Conservation (phyloP, 495 filamentous ascomycete species). For the Xylaria acuta region DNA sequence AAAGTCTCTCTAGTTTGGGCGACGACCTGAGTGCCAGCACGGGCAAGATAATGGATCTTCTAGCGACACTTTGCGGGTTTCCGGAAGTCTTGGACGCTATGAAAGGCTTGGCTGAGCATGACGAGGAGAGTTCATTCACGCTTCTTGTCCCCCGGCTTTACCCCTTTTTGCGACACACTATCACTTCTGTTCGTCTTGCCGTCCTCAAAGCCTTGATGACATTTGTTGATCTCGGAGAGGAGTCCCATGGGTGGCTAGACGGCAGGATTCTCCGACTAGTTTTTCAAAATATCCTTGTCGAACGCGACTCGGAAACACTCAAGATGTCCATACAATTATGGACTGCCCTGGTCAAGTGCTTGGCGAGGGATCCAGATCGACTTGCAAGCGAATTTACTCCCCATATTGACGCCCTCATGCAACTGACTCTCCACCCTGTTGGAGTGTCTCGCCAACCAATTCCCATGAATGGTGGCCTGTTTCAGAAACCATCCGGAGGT, state of each 20-base stretch:
- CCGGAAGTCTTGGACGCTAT: conserved; percentile 91
- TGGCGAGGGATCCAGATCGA: conserved; percentile 61
- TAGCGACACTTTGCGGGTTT: conserved; percentile 95
- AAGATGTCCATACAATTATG: conserved; percentile 85
- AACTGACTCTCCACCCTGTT: conserved; percentile 84
- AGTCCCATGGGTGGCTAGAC: conserved; percentile 89
- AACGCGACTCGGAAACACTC: conserved; percentile 78
- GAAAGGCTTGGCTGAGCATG: conserved; percentile 83
- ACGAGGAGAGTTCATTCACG: conserved; percentile 86
- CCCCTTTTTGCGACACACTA: conserved; percentile 95
- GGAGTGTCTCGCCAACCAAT: conserved; percentile 88
- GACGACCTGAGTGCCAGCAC: conserved; percentile 98
- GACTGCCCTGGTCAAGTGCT: conserved; percentile 73
- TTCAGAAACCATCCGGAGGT: conserved; percentile 93
- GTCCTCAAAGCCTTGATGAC: conserved; percentile 92
- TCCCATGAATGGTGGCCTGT: conserved; percentile 85
- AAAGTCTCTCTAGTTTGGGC: conserved; percentile 90
- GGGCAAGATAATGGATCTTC: conserved; percentile 94
- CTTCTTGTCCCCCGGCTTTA: conserved; percentile 92
- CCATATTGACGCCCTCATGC: conserved; percentile 77
- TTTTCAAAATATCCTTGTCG: conserved; percentile 94
- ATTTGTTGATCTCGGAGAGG: conserved; percentile 83
- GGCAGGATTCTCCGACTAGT: conserved; percentile 86
- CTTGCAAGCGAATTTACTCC: conserved; percentile 71
- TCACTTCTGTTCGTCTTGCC: conserved; percentile 90